Conservation (phyloP, 2,329 filamentous ascomycete species). For the Exophiala aquamarina region DNA sequence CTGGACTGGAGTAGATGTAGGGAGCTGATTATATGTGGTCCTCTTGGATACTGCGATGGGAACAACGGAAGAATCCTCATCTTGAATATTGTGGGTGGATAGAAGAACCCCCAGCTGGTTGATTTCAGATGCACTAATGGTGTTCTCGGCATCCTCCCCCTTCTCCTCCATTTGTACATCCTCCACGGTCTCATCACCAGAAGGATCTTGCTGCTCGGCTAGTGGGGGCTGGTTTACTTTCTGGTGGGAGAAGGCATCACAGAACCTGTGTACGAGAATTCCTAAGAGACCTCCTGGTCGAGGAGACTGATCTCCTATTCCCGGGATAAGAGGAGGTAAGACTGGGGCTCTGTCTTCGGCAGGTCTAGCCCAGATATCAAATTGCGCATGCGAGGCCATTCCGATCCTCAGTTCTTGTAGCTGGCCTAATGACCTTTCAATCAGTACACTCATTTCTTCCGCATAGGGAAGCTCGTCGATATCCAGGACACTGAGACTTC, state of each 20-base stretch:
- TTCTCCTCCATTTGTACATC: slow-evolving; percentile 2
- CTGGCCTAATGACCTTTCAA: slow-evolving; percentile 66
- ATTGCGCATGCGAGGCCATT: slow-evolving; percentile 58
- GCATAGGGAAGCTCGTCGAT: slow-evolving; percentile 81
- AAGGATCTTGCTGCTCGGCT: slow-evolving; percentile 1
- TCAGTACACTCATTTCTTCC: slow-evolving; percentile 76
- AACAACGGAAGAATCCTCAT: slow-evolving; percentile 13
- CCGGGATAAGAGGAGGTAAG: slow-evolving; percentile 19
- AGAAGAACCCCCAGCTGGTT: slow-evolving; percentile 23
- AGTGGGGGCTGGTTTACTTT: neutral
- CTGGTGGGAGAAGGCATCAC: slow-evolving; percentile 44
- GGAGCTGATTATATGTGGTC: slow-evolving; percentile 1
- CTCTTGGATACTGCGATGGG: slow-evolving; percentile 10
- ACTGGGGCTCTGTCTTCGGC: slow-evolving; percentile 21
- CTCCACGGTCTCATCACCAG: slow-evolving; percentile 1
- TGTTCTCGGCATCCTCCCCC: slow-evolving; percentile 8
- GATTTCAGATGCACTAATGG: slow-evolving; percentile 15
- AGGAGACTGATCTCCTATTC: slow-evolving; percentile 52
- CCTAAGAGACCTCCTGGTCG: slow-evolving; percentile 66
- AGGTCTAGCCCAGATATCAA: slow-evolving; percentile 33
- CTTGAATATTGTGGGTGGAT: slow-evolving; percentile 22
- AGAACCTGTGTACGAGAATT: slow-evolving; percentile 66
- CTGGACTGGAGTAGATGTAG: neutral
- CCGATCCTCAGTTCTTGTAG: slow-evolving; percentile 73
- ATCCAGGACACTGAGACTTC: slow-evolving; percentile 73